Evolutionary conservation across 345 rosid genomes (phyloP).

Genomic region (Citrus cavaleriei): DNA sequence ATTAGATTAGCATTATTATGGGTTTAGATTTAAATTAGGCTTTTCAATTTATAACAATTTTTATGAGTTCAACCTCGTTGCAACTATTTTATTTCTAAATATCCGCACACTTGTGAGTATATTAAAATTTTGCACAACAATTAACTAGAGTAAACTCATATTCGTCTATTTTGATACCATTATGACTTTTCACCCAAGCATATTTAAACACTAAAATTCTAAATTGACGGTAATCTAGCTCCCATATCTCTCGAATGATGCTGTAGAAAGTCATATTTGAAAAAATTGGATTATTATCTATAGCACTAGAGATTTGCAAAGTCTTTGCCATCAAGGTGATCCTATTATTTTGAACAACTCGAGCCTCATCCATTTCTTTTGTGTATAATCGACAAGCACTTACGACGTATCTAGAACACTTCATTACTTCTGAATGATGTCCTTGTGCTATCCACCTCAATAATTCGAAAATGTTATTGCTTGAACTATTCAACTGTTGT

Average conservation of each 20-base stretch:
- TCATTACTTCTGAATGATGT: background rate
- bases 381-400: background rate
- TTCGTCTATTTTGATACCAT: background rate
- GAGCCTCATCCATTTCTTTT: background rate
- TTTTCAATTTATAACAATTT: too few relatives aligned
- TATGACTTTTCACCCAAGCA: background rate
- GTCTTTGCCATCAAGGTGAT: background rate
- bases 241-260: background rate
- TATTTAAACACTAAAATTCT: too few relatives aligned
- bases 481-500: too few relatives aligned
- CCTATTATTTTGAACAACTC: background rate
- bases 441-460: background rate
- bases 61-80: rapidly evolving
- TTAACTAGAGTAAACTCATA: background rate
- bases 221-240: background rate
- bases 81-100: too few relatives aligned
- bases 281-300: background rate
- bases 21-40: too few relatives aligned
- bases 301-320: background rate
- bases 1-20: too few relatives aligned
- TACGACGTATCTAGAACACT: too few relatives aligned
- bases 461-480: background rate
- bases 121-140: too few relatives aligned
- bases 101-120: rapidly evolving
- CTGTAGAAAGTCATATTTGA: background rate